These are phyloP conservation scores for Plantago lanceolata DNA, from an alignment of 305 asterid species.

Conservation along the genomic window DNA sequence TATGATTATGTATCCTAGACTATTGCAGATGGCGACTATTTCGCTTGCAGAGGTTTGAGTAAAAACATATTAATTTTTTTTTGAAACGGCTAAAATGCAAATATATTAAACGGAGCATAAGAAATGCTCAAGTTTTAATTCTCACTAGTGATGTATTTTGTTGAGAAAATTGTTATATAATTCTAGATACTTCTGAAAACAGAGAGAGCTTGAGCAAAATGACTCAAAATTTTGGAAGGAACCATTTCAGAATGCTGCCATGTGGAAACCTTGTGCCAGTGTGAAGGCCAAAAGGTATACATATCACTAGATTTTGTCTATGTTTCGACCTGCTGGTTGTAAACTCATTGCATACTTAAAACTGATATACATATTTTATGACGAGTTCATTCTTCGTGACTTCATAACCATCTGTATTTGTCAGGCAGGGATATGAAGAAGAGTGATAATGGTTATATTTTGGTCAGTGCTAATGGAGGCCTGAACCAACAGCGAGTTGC, in stretches of 20 bases:
- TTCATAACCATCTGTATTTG: conserved; percentile 41
- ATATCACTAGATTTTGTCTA: conserved; percentile 3
- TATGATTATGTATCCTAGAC: conserved; percentile 55
- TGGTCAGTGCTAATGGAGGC: conserved; percentile 93
- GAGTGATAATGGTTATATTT: conserved; percentile 54
- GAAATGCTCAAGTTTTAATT: no score
- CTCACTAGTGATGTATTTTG: neutral
- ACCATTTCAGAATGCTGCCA: conserved; percentile 45
- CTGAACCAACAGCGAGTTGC: conserved; percentile 96
- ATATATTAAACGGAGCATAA: no score
- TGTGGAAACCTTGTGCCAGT: conserved; percentile 83
- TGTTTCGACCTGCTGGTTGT: neutral
- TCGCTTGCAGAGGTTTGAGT: conserved; percentile 67
- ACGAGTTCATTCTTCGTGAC: conserved; percentile 19
- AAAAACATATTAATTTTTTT: conserved; percentile 6
- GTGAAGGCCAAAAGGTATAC: conserved; percentile 43
- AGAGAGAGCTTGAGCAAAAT: conserved; percentile 47
- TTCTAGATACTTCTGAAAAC: conserved; percentile 11
- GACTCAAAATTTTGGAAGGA: conserved; percentile 66
- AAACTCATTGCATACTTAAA: neutral
- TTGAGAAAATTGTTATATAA: neutral
- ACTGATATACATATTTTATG: conserved; percentile 7
- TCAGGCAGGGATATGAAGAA: conserved; percentile 53
- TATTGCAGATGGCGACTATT: conserved; percentile 58
- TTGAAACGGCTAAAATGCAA: no score